These are phyloP conservation scores for Trichoderma gamsii DNA, from an alignment of 495 filamentous ascomycete genomes.

Conservation along the genomic window DNA sequence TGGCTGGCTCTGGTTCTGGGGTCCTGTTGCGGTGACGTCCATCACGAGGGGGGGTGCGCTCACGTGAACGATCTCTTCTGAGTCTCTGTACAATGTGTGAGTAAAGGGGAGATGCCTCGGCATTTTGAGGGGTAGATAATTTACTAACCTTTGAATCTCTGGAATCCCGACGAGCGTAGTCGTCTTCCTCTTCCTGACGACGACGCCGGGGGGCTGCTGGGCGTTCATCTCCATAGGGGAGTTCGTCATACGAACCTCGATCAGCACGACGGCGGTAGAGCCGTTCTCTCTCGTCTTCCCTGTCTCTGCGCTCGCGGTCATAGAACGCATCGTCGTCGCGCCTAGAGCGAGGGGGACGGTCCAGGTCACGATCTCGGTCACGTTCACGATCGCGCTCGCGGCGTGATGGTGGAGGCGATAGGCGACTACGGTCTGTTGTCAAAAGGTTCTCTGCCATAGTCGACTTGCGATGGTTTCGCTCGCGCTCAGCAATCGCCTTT, in stretches of 20 bases:
- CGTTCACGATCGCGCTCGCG: constrained; percentile 36
- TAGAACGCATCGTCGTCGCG: constrained; percentile 50
- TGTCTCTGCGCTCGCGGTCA: constrained; percentile 66
- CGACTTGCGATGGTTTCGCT: constrained; percentile 76
- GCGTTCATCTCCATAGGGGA: constrained; percentile 81
- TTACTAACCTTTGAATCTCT: constrained; percentile 53
- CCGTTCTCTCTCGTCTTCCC: constrained; percentile 80
- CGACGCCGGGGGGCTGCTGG: constrained; percentile 55
- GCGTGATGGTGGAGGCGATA: constrained; percentile 42
- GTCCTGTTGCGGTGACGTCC: constrained; percentile 51
- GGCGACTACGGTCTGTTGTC: constrained; percentile 42
- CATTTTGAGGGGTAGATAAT: background rate
- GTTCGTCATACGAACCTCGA: constrained; percentile 61
- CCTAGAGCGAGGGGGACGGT: constrained; percentile 38
- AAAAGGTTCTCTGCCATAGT: constrained; percentile 59
- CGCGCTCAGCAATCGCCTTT: constrained; percentile 79
- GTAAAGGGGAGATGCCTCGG: background rate
- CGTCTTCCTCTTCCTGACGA: constrained; percentile 70
- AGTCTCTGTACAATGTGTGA: constrained; percentile 44
- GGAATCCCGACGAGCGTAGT: constrained; percentile 60
- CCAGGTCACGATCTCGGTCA: constrained; percentile 37
- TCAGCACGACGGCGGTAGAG: constrained; percentile 77
- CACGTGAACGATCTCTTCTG: constrained; percentile 54
- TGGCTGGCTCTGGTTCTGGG: constrained; percentile 39
- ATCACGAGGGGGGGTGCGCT: constrained; percentile 52